Percentiles rank a stretch among this genome's conserved stretches.
Conservation (phyloP, 805 yeast species). For the Kazachstania martiniae region DNA sequence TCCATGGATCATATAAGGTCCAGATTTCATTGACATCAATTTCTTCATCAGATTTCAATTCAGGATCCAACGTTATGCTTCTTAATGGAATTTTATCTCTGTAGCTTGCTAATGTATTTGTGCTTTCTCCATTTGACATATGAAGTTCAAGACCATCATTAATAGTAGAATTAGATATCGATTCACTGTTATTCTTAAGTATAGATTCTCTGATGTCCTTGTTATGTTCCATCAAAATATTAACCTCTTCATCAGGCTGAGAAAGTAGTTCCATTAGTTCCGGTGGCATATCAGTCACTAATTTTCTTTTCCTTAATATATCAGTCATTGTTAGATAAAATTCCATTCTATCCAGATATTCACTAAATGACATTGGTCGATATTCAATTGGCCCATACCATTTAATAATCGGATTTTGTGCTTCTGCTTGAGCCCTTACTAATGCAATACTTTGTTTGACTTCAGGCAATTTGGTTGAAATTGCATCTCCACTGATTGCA, state of each 20-base stretch:
- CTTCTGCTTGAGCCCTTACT: slow-evolving; percentile 35
- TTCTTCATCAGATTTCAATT: slow-evolving; percentile 11
- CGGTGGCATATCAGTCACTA: too few relatives aligned
- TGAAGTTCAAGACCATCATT: neutral
- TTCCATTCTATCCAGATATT: slow-evolving; percentile 27
- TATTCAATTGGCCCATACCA: slow-evolving; percentile 62
- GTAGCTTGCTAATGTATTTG: neutral
- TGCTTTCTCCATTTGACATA: too few relatives aligned
- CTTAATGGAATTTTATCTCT: slow-evolving; percentile 6
- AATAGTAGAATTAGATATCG: neutral
- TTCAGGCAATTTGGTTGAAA: slow-evolving; percentile 23
- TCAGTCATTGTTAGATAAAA: slow-evolving; percentile 23
- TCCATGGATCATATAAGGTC: slow-evolving; percentile 28
- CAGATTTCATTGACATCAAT: slow-evolving; percentile 23
- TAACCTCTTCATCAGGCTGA: slow-evolving; percentile 10
- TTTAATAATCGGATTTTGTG: slow-evolving; percentile 36
- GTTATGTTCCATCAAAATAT: slow-evolving; percentile 10
- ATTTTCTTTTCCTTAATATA: slow-evolving; percentile 14
- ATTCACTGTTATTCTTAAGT: slow-evolving; percentile 1
- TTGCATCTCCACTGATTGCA: slow-evolving; percentile 19
- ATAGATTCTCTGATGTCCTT: slow-evolving; percentile 9
- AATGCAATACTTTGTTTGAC: slow-evolving; percentile 29
- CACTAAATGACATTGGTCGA: slow-evolving; percentile 39
- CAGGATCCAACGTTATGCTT: slow-evolving; percentile 14
- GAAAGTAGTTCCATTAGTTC: slow-evolving; percentile 8